phyloP scores from a whole-genome alignment of 495 filamentous ascomycete genomes.

The Aspergillus sclerotioniger region DNA sequence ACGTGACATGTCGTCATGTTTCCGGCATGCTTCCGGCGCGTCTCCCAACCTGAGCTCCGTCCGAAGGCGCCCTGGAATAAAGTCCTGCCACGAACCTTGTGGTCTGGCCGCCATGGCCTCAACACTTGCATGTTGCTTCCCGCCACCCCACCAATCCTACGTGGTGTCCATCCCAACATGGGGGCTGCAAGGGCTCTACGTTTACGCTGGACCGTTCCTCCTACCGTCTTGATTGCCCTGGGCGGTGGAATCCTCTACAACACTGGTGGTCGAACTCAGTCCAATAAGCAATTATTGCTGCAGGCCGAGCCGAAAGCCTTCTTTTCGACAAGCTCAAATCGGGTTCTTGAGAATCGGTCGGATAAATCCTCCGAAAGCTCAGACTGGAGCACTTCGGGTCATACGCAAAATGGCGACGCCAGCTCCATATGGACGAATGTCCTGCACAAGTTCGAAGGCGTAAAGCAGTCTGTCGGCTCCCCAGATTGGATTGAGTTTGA shows the following conservation, averaged over 20 bases:
- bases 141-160: conserved; percentile 60
- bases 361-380: conserved; percentile 7
- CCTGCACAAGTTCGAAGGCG: conserved; percentile 52
- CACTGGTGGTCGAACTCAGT: conserved; percentile 27
- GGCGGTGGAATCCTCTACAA: conserved; percentile 25
- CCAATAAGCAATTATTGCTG: conserved; percentile 20
- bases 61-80: conserved; percentile 4
- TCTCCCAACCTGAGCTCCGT: conserved; percentile 1
- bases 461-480: conserved; percentile 51
- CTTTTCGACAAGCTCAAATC: conserved; percentile 25
- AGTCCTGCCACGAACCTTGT: conserved; percentile 13
- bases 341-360: conserved; percentile 12
- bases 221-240: conserved; percentile 34
- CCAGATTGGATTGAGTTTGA: conserved; percentile 62
- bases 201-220: conserved; percentile 40
- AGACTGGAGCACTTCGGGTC: not conserved
- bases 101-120: conserved; percentile 21
- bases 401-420: conserved; percentile 22
- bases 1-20: conserved; percentile 33
- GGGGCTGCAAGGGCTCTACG: conserved; percentile 30
- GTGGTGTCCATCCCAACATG: conserved; percentile 34
- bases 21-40: not conserved
- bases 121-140: conserved; percentile 34
- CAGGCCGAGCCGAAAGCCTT: conserved; percentile 21
- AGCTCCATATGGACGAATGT: conserved; percentile 60